These are phyloP conservation scores for Neonectria magnoliae DNA, from an alignment of 2,329 filamentous ascomycete species.

Conservation along the genomic window DNA sequence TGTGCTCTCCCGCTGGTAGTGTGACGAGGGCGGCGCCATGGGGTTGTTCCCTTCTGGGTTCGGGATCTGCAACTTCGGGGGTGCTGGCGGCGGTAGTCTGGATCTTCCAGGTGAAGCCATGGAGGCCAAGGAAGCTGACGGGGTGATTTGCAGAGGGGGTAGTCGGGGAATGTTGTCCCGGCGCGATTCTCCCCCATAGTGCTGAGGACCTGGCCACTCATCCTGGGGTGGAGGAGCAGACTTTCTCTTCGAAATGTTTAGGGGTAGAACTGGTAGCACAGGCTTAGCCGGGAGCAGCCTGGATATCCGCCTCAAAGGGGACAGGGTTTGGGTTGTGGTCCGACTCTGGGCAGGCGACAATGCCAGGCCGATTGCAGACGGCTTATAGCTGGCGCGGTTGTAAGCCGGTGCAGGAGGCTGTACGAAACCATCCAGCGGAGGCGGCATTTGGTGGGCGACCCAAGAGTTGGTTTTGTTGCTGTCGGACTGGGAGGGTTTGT, in stretches of 20 bases:
- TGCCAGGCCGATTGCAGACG: conserved; percentile 56
- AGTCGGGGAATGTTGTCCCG: conserved; percentile 24
- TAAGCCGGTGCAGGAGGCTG: conserved; percentile 39
- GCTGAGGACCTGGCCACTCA: conserved; percentile 25
- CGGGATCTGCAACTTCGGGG: conserved; percentile 46
- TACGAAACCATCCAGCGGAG: conserved; percentile 32
- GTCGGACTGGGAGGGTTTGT: conserved; percentile 42
- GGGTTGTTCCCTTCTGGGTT: conserved; percentile 10
- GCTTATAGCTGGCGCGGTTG: conserved; percentile 46
- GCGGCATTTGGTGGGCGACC: conserved; percentile 38
- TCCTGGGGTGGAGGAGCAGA: conserved; percentile 27
- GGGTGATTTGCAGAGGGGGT: conserved; percentile 24
- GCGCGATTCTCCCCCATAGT: conserved; percentile 16
- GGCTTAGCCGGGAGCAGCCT: conserved; percentile 59
- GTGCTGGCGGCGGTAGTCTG: conserved; percentile 33
- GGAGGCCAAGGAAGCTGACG: conserved; percentile 12
- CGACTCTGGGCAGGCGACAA: conserved; percentile 48
- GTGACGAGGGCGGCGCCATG: conserved; percentile 6
- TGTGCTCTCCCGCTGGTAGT: conserved; percentile 53
- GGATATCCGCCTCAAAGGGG: conserved; percentile 49
- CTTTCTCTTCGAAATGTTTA: conserved; percentile 29
- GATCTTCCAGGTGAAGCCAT: conserved; percentile 28
- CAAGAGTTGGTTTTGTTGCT: conserved; percentile 41
- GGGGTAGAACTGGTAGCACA: conserved; percentile 47
- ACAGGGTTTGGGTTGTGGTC: conserved; percentile 34